phyloP scores from a whole-genome alignment of 257 asterid genomes.

The Ocimum tenuiflorum region DNA sequence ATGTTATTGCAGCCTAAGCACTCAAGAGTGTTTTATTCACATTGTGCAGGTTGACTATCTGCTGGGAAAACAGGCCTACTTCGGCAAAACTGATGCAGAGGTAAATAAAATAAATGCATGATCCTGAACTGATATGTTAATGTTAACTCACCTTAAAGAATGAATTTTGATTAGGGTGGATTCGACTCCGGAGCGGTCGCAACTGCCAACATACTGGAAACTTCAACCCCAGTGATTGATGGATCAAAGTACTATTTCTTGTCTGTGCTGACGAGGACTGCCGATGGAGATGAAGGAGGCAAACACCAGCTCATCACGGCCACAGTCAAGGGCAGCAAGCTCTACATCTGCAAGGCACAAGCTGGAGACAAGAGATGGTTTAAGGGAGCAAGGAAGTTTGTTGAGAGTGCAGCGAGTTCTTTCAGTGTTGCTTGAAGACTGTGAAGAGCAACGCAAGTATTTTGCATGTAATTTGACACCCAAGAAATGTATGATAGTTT shows the following conservation, averaged over 20 bases:
- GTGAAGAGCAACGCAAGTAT: not conserved
- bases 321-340: slow-evolving; percentile 65
- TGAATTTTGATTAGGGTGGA: slow-evolving; percentile 60
- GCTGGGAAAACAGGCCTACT: slow-evolving; percentile 80
- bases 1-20: not conserved
- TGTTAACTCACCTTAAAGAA: not conserved
- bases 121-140: not conserved
- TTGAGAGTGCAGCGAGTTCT: slow-evolving; percentile 64
- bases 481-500: slow-evolving; percentile 11
- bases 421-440: slow-evolving; percentile 64
- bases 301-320: slow-evolving; percentile 76
- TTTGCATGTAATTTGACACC: slow-evolving; percentile 20
- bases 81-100: slow-evolving; percentile 83
- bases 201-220: slow-evolving; percentile 72
- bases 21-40: not conserved
- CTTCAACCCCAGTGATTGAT: slow-evolving; percentile 42
- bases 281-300: slow-evolving; percentile 91
- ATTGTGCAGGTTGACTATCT: slow-evolving; percentile 69
- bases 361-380: slow-evolving; percentile 99
- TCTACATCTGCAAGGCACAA: slow-evolving; percentile 91
- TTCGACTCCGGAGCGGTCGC: slow-evolving; percentile 82
- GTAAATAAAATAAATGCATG: slow-evolving; percentile 32
- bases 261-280: slow-evolving; percentile 78
- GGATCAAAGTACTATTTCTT: slow-evolving; percentile 58
- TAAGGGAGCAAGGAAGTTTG: slow-evolving; percentile 84